Evolutionary conservation across 805 yeast genomes (phyloP).

Genomic region (Teunomyces panamensis): DNA sequence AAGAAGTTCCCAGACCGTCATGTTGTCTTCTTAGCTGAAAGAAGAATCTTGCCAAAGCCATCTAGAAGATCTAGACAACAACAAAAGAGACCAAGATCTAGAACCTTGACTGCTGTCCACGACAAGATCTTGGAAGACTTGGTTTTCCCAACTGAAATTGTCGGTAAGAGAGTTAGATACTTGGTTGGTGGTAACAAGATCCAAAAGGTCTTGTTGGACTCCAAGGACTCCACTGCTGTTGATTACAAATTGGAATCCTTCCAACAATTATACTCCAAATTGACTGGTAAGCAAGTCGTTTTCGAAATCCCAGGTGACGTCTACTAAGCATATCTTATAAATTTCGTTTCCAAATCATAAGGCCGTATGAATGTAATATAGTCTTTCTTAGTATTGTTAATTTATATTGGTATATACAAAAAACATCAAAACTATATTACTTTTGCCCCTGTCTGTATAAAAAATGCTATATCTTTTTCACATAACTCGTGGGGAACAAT

Average conservation of each 20-base stretch:
- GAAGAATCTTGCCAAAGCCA: conserved; percentile 99
- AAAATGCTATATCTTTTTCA: conserved; percentile 31
- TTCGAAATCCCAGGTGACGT: conserved; percentile 75
- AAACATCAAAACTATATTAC: conserved; percentile 3
- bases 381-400: conserved; percentile 3
- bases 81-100: conserved; percentile 99
- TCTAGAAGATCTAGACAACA: conserved; percentile 89
- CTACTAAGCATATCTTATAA: conserved; percentile 24
- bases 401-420: conserved; percentile 3
- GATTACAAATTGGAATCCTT: conserved; percentile 99
- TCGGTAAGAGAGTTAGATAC: conserved; percentile 99
- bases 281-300: conserved; percentile 99
- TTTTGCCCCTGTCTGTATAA: background rate
- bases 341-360: conserved; percentile 4
- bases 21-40: conserved; percentile 98
- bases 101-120: conserved; percentile 98
- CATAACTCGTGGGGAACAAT: conserved; percentile 77
- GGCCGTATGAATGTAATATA: conserved; percentile 3
- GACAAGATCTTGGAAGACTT: conserved; percentile 98
- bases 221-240: conserved; percentile 94
- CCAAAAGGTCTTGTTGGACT: conserved; percentile 96
- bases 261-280: conserved; percentile 97
- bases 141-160: conserved; percentile 99
- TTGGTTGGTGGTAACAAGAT: conserved; percentile 98
- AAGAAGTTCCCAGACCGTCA: conserved; percentile 99